phyloP scores from a whole-genome alignment of 306 rosid species.

The Prunus padus region DNA sequence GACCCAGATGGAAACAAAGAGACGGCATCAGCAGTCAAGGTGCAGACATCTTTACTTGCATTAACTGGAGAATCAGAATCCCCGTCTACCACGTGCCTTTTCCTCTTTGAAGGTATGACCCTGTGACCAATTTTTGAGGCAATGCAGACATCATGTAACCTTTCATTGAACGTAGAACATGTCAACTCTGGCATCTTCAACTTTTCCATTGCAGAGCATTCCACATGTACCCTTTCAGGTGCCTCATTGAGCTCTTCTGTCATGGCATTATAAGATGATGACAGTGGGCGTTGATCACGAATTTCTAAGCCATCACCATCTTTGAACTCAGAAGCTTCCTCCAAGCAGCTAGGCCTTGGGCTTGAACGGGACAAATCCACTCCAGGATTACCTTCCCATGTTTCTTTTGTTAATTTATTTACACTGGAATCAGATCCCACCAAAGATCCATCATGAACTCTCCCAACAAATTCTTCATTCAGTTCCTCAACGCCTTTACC shows the following conservation, averaged over 20 bases:
- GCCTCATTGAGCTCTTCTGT: conserved; percentile 25
- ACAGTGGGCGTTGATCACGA: conserved; percentile 8
- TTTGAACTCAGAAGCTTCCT: conserved; percentile 10
- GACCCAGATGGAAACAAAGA: conserved; percentile 27
- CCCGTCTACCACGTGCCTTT: conserved; percentile 35
- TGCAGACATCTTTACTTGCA: conserved; percentile 37
- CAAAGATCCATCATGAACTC: conserved; percentile 9
- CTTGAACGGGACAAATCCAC: conserved; percentile 15
- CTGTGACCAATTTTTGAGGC: conserved; percentile 33
- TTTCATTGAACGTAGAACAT: conserved; percentile 25
- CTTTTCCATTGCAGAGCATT: conserved; percentile 25
- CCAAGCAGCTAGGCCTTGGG: conserved; percentile 16
- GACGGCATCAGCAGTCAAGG: conserved; percentile 26
- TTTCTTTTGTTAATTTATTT: conserved; percentile 28
- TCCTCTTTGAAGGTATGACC: conserved; percentile 46
- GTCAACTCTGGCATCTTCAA: conserved; percentile 23
- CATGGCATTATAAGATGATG: conserved; percentile 21
- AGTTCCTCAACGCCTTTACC: conserved; percentile 24
- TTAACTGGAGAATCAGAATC: conserved; percentile 37
- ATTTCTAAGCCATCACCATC: conserved; percentile 26
- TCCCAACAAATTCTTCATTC: conserved; percentile 21
- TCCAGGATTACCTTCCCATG: conserved; percentile 11
- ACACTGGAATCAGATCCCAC: conserved; percentile 30
- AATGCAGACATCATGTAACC: conserved; percentile 14
- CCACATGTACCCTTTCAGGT: conserved; percentile 29